Percentiles rank a stretch among this genome's conserved stretches.
These are phyloP conservation scores for Pythium monospermum DNA, from an alignment of 352 stramenopile genomes.

Conservation along the genomic window DNA sequence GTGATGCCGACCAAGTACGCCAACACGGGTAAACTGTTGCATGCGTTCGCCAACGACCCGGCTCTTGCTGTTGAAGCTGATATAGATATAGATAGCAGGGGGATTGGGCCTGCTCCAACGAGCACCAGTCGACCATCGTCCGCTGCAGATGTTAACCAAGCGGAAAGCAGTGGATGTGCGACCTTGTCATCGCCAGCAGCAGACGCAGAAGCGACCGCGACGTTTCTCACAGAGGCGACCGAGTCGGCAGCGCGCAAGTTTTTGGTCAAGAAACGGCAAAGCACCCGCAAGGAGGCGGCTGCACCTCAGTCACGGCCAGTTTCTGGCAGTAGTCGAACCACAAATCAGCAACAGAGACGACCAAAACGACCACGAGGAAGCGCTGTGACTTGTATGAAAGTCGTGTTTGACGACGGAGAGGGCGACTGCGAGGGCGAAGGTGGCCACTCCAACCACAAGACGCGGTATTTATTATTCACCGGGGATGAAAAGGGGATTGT, in stretches of 20 bases:
- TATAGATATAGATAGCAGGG: too few relatives aligned
- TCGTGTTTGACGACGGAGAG: conserved; percentile 43
- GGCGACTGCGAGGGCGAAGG: conserved; percentile 11
- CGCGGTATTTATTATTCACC: conserved; percentile 51
- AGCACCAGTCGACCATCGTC: conserved; percentile 13
- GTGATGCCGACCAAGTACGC: conserved; percentile 36
- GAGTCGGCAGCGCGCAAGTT: conserved; percentile 36
- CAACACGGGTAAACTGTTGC: conserved; percentile 42
- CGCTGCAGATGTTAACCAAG: too few relatives aligned
- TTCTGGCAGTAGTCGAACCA: too few relatives aligned
- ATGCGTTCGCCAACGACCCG: conserved; percentile 54
- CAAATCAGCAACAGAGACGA: too few relatives aligned
- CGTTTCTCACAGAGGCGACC: conserved; percentile 30
- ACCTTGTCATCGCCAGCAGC: too few relatives aligned
- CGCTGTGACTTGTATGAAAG: conserved; percentile 45
- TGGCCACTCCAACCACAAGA: too few relatives aligned
- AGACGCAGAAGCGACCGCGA: too few relatives aligned
- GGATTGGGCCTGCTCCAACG: not conserved
- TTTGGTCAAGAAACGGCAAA: conserved; percentile 22
- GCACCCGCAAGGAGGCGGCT: conserved; percentile 3
- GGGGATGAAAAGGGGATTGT: conserved; percentile 51
- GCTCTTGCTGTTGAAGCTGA: not conserved
- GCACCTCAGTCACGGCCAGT: too few relatives aligned
- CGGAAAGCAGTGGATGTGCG: not conserved
- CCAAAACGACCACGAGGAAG: conserved; percentile 7